A percentile compares a stretch with the other conserved stretches of the same genome.
Evolutionary conservation across 176 grass and related monocot genomes (phyloP).

Genomic region (Ensete ventricosum): DNA sequence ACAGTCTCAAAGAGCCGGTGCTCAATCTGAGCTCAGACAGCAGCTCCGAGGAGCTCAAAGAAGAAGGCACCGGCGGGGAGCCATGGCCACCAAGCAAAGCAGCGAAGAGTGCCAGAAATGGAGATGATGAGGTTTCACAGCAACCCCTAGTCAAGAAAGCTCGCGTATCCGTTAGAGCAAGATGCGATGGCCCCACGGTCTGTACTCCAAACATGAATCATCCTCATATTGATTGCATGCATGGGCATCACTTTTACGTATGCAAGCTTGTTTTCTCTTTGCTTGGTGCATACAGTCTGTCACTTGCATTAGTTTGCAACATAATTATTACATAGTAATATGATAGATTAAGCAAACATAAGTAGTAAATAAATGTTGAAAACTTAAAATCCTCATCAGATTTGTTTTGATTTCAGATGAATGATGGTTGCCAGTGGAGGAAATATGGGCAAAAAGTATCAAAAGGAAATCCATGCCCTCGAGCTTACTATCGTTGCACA

Average conservation of each 20-base stretch:
- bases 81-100: conserved; percentile 41
- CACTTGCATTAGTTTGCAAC: too few relatives aligned
- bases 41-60: conserved; percentile 37
- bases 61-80: conserved; percentile 22
- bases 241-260: too few relatives aligned
- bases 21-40: conserved; percentile 50
- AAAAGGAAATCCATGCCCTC: conserved; percentile 82
- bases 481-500: conserved; percentile 90
- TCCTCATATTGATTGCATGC: too few relatives aligned
- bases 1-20: conserved; percentile 18
- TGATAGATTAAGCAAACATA: too few relatives aligned
- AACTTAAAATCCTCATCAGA: background rate
- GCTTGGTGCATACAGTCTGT: too few relatives aligned
- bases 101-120: conserved; percentile 25
- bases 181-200: conserved; percentile 68
- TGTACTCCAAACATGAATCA: background rate
- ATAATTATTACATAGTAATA: too few relatives aligned
- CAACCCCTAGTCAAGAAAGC: conserved; percentile 57
- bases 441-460: conserved; percentile 91
- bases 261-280: too few relatives aligned
- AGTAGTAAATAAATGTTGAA: background rate
- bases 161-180: conserved; percentile 73
- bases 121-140: conserved; percentile 20
- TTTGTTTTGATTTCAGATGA: conserved; percentile 40
- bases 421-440: conserved; percentile 91